Evolutionary conservation across 129 eudicot genomes (phyloP), one percentile per base, ranked within the genome.

Genomic region (Tanacetum coccineum): DNA sequence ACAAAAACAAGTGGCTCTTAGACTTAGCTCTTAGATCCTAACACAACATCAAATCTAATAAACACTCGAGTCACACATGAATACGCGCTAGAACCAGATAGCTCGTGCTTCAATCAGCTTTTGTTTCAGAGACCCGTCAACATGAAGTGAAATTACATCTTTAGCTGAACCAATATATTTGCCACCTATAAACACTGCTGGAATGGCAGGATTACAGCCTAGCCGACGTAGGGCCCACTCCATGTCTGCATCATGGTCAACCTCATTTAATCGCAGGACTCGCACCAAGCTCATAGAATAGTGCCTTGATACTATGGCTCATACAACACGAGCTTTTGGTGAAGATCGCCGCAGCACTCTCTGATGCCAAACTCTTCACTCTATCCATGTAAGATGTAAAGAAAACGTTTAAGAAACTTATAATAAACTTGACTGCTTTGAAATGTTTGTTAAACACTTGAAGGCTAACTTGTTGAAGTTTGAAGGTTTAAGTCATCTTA

Each of bases 151-250:
- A 46, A 89, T 81, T 47, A 89, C 83, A 59, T 89, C 96, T 67
- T 67, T 79, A 3, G 95, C 95, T 0, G 96, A 89, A 4, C 96
- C 95, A 40, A 89, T 75, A 73, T 77, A 82, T 70, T 84, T 76
- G 12, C 98, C 96, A 6, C 98, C 95, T 2, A 93, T 77, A 67
- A 93, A 93, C 66, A 93, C 96, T 0, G 96, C 98, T 1, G 98
- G 98, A 22, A 89, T 73, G 2, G 81, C 70, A 8, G 98, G 89
- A 76, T 66, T 86, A 75, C 95, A 82, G 1, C 98, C 96, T 5
- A 93, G 58, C 28, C 66, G 78, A 19, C 84, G 72, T 22, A 94
- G 64, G 4, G 95, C 97, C 78, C 81, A 18, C 73, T 89, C 99
- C 86, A 94, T 82, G 47, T 94, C 42, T 8, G 78, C 60, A 11